Evolutionary conservation across 345 rosid genomes (phyloP).

Genomic region (Hibiscus syriacus): DNA sequence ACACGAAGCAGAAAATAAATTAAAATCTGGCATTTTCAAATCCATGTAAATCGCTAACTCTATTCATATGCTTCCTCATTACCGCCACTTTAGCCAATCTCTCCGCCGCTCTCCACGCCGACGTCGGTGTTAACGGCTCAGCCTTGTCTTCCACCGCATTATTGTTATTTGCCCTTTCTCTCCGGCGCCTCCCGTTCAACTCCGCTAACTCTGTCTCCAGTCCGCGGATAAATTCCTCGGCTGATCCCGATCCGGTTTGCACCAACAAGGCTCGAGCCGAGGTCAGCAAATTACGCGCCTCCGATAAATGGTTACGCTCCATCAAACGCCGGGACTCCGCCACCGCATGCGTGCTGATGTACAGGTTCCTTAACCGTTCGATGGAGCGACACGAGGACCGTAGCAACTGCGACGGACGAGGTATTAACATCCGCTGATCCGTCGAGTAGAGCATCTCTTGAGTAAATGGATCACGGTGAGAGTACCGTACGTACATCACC

Average conservation of each 20-base stretch:
- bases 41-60: conserved; percentile 94
- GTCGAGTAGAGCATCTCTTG: conserved; percentile 33
- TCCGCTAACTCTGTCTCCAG: conserved; percentile 63
- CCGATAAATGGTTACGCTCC: conserved; percentile 42
- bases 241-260: conserved; percentile 36
- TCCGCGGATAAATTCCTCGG: conserved; percentile 41
- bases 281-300: conserved; percentile 51
- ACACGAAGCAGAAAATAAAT: neutral
- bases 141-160: conserved; percentile 29
- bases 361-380: conserved; percentile 61
- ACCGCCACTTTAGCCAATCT: conserved; percentile 82
- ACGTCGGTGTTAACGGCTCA: conserved; percentile 78
- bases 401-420: conserved; percentile 41
- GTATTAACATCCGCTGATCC: conserved; percentile 43
- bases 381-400: conserved; percentile 37
- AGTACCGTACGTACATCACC: conserved; percentile 57
- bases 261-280: conserved; percentile 67
- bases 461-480: conserved; percentile 45
- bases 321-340: conserved; percentile 69
- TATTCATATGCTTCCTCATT: conserved; percentile 82
- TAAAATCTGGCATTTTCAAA: conserved; percentile 92
- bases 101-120: conserved; percentile 95
- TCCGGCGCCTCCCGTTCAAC: conserved; percentile 31
- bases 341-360: conserved; percentile 60
- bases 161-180: neutral